phyloP scores from a whole-genome alignment of 2,329 filamentous ascomycete genomes.

The Botrytis cinerea region DNA sequence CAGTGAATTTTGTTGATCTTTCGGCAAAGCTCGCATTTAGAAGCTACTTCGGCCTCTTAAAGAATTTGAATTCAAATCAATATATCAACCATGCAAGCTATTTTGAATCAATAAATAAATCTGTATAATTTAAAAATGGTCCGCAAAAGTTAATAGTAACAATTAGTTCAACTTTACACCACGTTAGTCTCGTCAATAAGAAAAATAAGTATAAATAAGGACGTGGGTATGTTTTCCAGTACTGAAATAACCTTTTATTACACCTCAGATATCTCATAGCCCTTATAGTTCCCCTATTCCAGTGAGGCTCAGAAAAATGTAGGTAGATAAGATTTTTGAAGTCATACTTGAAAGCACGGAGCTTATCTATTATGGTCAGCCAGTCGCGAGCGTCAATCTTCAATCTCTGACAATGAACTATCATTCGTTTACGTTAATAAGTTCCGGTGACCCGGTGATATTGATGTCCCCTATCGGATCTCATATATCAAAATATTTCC shows the following conservation, averaged over 20 bases:
- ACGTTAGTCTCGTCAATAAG: too few species aligned
- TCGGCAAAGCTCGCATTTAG: background rate
- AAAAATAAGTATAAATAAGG: too few species aligned
- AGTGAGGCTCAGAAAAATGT: accelerated
- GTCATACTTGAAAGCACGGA: background rate
- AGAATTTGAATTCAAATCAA: background rate
- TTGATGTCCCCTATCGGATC: too few species aligned
- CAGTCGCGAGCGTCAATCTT: background rate
- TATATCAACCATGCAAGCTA: too few species aligned
- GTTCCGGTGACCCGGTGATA: background rate
- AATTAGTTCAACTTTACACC: too few species aligned
- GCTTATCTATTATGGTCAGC: accelerated
- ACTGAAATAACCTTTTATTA: background rate
- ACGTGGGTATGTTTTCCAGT: background rate
- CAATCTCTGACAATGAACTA: background rate
- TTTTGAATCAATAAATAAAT: too few species aligned
- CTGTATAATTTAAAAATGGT: too few species aligned
- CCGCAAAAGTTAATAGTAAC: too few species aligned
- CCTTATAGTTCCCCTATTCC: background rate
- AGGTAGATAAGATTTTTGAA: too few species aligned
- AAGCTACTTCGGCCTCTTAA: background rate
- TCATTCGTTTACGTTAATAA: background rate
- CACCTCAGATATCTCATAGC: background rate
- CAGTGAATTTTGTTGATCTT: too few species aligned
- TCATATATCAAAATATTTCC: background rate